Conservation (phyloP, 2,329 filamentous ascomycete species). For the Calcarisporium arbuscula region DNA sequence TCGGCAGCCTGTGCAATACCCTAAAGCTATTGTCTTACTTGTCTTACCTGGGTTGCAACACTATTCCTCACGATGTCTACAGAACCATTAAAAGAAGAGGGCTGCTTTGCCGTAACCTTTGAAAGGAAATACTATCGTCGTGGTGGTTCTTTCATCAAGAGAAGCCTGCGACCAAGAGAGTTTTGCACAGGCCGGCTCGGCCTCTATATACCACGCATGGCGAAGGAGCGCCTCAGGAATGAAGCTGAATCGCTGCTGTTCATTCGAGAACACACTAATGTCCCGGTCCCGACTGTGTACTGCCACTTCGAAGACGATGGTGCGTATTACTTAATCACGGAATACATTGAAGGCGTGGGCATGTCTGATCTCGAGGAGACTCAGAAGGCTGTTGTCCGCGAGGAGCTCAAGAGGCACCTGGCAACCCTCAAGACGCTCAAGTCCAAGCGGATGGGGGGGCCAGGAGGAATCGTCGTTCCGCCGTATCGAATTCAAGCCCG, state of each 20-base stretch:
- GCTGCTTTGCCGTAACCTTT: constrained; percentile 5
- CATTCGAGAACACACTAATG: constrained; percentile 11
- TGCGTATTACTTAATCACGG: constrained; percentile 12
- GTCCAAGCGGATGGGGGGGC: constrained; percentile 12
- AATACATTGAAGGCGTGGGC: constrained; percentile 11
- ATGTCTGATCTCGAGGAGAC: constrained; percentile 9
- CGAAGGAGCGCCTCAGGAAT: constrained; percentile 13
- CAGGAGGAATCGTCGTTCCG: constrained; percentile 15
- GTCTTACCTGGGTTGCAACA: too few species aligned
- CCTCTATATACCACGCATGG: too few species aligned
- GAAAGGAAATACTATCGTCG: constrained; percentile 10
- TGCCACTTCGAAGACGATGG: constrained; percentile 13
- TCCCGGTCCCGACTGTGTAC: constrained; percentile 13
- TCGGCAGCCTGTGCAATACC: too few species aligned
- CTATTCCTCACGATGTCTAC: background rate
- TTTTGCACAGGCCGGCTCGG: too few species aligned
- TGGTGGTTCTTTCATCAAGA: constrained; percentile 10
- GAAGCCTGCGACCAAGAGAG: constrained; percentile 10
- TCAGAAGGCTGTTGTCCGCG: constrained; percentile 7
- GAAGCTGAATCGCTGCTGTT: constrained; percentile 11
- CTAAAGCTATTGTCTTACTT: too few species aligned
- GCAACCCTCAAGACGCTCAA: constrained; percentile 7
- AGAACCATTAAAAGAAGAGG: constrained; percentile 5
- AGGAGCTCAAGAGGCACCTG: constrained; percentile 9
- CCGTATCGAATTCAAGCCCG: constrained; percentile 20